Conservation (phyloP, 116 monocot species). For the Thalassia testudinum region DNA sequence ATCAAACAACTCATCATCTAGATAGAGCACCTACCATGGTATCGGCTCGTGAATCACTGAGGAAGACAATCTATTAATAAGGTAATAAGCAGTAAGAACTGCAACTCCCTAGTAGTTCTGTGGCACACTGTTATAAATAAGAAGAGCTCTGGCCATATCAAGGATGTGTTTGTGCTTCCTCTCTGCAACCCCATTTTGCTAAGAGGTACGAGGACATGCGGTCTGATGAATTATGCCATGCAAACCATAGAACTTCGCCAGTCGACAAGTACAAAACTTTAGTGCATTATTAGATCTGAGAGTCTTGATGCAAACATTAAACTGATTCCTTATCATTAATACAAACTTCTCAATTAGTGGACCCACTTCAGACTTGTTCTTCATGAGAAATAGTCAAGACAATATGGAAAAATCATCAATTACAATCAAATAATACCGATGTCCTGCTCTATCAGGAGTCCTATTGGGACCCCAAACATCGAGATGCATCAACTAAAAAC, state of each 20-base stretch:
- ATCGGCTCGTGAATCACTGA: background rate
- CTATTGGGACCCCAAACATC: no score
- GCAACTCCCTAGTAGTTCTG: background rate
- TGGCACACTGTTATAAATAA: background rate
- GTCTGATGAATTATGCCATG: background rate
- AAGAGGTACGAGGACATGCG: background rate
- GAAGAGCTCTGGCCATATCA: background rate
- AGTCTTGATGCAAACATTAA: background rate
- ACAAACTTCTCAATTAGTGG: no score
- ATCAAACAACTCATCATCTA: background rate
- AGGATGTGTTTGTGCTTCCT: background rate
- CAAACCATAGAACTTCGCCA: background rate
- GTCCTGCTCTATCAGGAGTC: no score
- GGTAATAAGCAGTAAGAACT: background rate
- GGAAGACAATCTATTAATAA: background rate
- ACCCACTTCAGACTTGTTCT: no score
- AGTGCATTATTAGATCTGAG: background rate
- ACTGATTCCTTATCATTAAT: no score
- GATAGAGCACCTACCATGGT: background rate
- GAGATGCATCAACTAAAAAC: no score
- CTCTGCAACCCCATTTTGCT: slow-evolving; percentile 1
- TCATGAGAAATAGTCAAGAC: no score
- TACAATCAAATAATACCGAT: no score
- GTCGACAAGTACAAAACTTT: background rate
- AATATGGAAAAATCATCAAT: no score